A percentile compares a stretch with the other conserved stretches of the same genome.
Evolutionary conservation across 805 yeast species (phyloP).

Genomic region (Grigorovia yakushimaensis): DNA sequence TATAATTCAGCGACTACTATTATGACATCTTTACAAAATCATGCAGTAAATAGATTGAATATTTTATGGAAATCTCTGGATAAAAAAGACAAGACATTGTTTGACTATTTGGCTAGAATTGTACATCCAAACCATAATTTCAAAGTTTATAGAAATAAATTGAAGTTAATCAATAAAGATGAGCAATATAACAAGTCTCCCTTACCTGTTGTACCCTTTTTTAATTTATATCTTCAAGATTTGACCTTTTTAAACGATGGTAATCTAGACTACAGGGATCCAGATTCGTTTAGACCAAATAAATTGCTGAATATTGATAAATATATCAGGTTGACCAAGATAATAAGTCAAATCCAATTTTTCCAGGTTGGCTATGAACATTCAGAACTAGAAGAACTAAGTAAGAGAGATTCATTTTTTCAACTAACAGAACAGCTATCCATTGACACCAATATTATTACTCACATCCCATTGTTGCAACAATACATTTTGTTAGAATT

Average conservation of each 20-base stretch:
- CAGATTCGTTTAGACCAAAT: constrained; percentile 39
- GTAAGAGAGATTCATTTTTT: constrained; percentile 21
- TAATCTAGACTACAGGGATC: constrained; percentile 57
- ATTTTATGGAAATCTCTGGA: constrained; percentile 50
- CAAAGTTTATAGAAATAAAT: constrained; percentile 53
- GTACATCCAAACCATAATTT: constrained; percentile 71
- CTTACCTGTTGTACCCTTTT: constrained; percentile 66
- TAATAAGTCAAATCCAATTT: constrained; percentile 56
- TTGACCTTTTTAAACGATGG: constrained; percentile 76
- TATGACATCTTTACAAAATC: constrained; percentile 66
- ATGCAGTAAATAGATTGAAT: constrained; percentile 53
- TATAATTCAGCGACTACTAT: constrained; percentile 74
- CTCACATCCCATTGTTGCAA: constrained; percentile 30
- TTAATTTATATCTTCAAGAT: constrained; percentile 67
- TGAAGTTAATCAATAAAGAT: constrained; percentile 42
- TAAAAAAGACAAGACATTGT: constrained; percentile 51
- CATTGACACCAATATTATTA: constrained; percentile 22
- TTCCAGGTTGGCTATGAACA: constrained; percentile 51
- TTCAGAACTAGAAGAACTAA: constrained; percentile 4
- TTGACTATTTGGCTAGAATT: constrained; percentile 53
- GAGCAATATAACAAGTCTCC: constrained; percentile 26
- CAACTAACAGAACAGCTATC: constrained; percentile 18
- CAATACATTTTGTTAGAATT: constrained; percentile 56
- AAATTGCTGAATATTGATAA: constrained; percentile 64
- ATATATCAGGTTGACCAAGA: constrained; percentile 54